Conservation (phyloP, 148 eudicot species). For the Silene conica region DNA sequence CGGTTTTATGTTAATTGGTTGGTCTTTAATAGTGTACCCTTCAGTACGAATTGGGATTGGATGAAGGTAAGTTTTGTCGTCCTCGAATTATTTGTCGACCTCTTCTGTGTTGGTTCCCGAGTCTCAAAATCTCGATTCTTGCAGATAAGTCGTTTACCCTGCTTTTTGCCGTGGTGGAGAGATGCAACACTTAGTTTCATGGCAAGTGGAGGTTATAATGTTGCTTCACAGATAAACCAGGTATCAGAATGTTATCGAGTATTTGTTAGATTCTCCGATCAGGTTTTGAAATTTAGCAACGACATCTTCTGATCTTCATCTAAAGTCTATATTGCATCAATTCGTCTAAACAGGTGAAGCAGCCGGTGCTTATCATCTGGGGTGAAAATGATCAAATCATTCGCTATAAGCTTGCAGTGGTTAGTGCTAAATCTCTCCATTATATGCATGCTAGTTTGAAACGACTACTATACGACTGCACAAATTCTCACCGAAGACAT, state of each 20-base stretch:
- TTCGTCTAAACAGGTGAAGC: constrained; percentile 53
- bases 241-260: constrained; percentile 10
- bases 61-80: constrained; percentile 49
- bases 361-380: constrained; percentile 70
- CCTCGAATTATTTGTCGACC: not conserved
- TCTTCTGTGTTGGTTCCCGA: not conserved
- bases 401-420: constrained; percentile 71
- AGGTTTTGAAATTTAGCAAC: too few relatives aligned
- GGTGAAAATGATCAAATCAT: constrained; percentile 88
- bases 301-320: too few relatives aligned
- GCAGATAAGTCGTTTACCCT: constrained; percentile 87
- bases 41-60: constrained; percentile 61
- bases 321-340: not conserved
- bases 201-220: constrained; percentile 80
- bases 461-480: not conserved
- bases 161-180: constrained; percentile 89
- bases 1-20: constrained; percentile 67
- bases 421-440: constrained; percentile 29
- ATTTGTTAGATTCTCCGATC: not conserved
- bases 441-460: not conserved
- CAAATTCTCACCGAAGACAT: too few relatives aligned
- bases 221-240: constrained; percentile 47
- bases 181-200: constrained; percentile 80
- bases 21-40: constrained; percentile 53
- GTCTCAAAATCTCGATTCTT: not conserved